A percentile compares a stretch with the other conserved stretches of the same genome.
Conservation (phyloP, 495 filamentous ascomycete species). For the Penicillium pancosmium region DNA sequence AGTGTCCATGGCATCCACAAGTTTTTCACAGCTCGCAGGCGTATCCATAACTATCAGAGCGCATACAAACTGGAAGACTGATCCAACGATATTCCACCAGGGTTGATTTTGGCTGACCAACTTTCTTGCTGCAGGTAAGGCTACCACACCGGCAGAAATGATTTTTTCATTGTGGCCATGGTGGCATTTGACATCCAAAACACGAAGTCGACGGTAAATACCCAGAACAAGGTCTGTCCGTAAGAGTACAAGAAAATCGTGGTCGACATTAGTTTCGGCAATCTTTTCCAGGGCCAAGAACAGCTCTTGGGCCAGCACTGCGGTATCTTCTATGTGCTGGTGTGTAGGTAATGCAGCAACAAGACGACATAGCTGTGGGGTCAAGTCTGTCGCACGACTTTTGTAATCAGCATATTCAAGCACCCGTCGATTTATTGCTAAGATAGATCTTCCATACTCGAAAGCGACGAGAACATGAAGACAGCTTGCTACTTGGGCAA, state of each 20-base stretch:
- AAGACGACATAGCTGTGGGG: conserved; percentile 22
- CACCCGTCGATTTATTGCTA: conserved; percentile 10
- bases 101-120: conserved; percentile 30
- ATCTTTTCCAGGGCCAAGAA: conserved; percentile 15
- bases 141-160: conserved; percentile 17
- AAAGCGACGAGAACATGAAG: conserved; percentile 40
- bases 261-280: conserved; percentile 11
- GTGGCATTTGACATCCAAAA: conserved; percentile 26
- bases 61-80: conserved; percentile 47
- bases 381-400: conserved; percentile 15
- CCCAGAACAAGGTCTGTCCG: conserved; percentile 42
- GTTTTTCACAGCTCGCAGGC: conserved; percentile 29
- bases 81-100: conserved; percentile 48
- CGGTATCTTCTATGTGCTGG: conserved; percentile 7
- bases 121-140: conserved; percentile 30
- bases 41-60: conserved; percentile 46
- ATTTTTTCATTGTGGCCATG: conserved; percentile 25
- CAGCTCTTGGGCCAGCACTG: conserved; percentile 21
- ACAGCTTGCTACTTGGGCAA: conserved; percentile 35
- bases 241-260: conserved; percentile 34
- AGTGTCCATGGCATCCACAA: conserved; percentile 39
- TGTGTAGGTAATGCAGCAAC: conserved; percentile 25
- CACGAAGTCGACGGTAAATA: conserved; percentile 41
- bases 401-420: conserved; percentile 2
- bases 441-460: conserved; percentile 46